Evolutionary conservation across 805 yeast species (phyloP).

Genomic region (Ogataea parapolymorpha): DNA sequence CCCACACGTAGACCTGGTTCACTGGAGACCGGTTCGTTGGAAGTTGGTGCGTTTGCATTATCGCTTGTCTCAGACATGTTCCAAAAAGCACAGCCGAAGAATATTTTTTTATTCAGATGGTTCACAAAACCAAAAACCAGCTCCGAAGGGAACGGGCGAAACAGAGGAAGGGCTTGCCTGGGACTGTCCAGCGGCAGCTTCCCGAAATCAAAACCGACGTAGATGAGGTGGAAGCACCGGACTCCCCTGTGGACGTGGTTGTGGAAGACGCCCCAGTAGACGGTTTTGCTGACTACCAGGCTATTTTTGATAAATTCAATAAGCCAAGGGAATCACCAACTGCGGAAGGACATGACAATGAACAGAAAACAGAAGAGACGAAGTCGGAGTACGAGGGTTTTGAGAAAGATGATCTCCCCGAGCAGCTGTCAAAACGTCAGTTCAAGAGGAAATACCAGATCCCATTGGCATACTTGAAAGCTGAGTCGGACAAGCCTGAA

Average conservation of each 20-base stretch:
- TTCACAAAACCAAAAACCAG: conserved; percentile 50
- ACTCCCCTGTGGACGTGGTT: conserved; percentile 4
- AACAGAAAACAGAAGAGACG: neutral
- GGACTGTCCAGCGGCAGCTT: neutral
- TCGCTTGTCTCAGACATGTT: conserved; percentile 6
- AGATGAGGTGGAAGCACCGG: conserved; percentile 1
- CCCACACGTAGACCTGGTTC: conserved; percentile 6
- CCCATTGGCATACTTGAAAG: conserved; percentile 65
- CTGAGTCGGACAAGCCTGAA: conserved; percentile 60
- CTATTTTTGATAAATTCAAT: conserved; percentile 23
- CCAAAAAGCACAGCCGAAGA: conserved; percentile 3
- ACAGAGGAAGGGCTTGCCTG: conserved; percentile 11
- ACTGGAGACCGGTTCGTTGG: conserved; percentile 4
- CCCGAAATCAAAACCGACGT: neutral
- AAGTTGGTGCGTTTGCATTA: conserved; percentile 1
- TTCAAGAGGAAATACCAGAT: conserved; percentile 51
- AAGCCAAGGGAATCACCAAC: neutral
- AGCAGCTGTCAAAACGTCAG: conserved; percentile 45
- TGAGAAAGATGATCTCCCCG: conserved; percentile 24
- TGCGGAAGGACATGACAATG: neutral
- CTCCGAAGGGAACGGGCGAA: conserved; percentile 50
- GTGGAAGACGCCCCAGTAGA: conserved; percentile 15
- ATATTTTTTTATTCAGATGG: conserved; percentile 7
- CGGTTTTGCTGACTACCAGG: conserved; percentile 13
- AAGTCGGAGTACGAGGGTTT: conserved; percentile 17